Conservation (phyloP, 1,284 basidiomycete genomes). For the Paramarasmius palmivorus region DNA sequence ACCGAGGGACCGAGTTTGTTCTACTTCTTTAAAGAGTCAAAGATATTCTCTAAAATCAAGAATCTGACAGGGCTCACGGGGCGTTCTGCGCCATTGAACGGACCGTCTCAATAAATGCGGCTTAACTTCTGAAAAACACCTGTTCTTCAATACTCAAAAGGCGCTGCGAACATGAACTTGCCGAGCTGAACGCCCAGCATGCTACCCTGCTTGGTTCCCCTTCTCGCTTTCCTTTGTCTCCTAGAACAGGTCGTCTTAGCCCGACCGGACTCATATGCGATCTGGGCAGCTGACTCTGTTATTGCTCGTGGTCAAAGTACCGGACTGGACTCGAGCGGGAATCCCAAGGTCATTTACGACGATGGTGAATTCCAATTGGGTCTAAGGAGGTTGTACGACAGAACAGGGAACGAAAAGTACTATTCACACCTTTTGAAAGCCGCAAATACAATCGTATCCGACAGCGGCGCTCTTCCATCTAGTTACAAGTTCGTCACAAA, state of each 20-base stretch:
- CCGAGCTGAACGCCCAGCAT: too few species aligned
- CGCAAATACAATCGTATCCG: constrained; percentile 36
- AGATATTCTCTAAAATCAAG: too few species aligned
- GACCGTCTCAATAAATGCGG: background rate
- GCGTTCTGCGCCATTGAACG: background rate
- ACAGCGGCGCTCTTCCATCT: constrained; percentile 37
- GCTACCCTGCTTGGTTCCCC: too few species aligned
- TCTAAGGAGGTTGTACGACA: constrained; percentile 36
- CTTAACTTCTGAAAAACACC: background rate
- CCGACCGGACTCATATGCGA: constrained; percentile 36
- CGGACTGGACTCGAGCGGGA: constrained; percentile 34
- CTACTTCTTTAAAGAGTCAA: too few species aligned
- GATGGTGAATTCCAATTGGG: constrained; percentile 45
- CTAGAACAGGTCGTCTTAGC: constrained; percentile 10
- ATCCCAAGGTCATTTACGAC: constrained; percentile 38
- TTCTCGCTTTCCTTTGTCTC: background rate
- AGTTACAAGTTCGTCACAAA: constrained; percentile 36
- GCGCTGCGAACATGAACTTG: too few species aligned
- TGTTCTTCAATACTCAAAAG: background rate
- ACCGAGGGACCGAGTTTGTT: too few species aligned
- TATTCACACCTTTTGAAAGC: constrained; percentile 40
- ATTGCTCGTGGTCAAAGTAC: constrained; percentile 45
- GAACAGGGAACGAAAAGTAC: constrained; percentile 39
- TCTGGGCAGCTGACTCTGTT: constrained; percentile 45
- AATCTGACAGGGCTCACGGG: too few species aligned